Evolutionary conservation across 225 moss, liverwort and hornwort genomes (phyloP).

Genomic region (Pseudoscleropodium purum): DNA sequence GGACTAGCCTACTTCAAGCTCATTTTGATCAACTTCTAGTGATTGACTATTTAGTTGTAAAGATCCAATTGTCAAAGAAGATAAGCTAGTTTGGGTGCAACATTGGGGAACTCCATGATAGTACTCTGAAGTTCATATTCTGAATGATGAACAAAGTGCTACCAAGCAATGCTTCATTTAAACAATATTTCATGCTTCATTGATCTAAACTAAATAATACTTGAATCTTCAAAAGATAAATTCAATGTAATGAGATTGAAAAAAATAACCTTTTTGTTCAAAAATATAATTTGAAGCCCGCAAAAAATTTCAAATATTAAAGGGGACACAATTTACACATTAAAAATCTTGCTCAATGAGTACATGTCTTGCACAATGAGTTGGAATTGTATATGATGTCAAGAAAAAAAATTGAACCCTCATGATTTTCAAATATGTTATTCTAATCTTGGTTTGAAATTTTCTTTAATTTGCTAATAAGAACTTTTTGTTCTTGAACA

Average conservation of each 20-base stretch:
- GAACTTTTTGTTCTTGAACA: not conserved
- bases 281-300: not conserved
- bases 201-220: not conserved
- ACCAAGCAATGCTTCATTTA: fast-evolving
- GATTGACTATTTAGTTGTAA: not conserved
- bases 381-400: not conserved
- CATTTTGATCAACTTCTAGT: not conserved
- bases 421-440: not conserved
- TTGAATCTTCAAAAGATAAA: not conserved
- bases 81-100: not conserved
- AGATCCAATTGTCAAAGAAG: not conserved
- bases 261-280: not conserved
- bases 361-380: not conserved
- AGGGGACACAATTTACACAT: not conserved
- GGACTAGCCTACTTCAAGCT: not conserved
- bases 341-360: not conserved
- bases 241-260: not conserved
- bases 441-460: not conserved
- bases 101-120: fast-evolving
- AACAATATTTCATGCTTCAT: not conserved
- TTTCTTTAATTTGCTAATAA: not conserved
- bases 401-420: not conserved
- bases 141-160: not conserved
- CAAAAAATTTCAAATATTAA: not conserved
- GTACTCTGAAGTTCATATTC: not conserved